Evolutionary conservation across 345 rosid species (phyloP), one percentile per base, ranked within the genome.

Genomic region (Pistacia integerrima): DNA sequence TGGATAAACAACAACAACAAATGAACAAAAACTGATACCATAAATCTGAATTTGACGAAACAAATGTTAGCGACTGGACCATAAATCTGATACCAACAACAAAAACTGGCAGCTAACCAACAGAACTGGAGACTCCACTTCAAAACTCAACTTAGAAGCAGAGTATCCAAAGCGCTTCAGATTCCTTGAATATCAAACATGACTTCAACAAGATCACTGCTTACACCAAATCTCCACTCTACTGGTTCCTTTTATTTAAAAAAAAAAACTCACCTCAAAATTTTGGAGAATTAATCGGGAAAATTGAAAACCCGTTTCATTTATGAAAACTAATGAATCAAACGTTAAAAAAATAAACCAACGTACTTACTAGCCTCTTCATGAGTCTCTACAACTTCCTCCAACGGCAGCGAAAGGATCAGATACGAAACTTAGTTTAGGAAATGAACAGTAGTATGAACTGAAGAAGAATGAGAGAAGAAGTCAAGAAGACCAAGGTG

Each of bases 361-460:
- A 73, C 68, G 68, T 73, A 73, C 76, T 61, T 73, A 73, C 76
- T 73, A 73, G 67, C 76, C 59, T 48, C 76, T 73, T 73, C 76
- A 73, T 73, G 58, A 62, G 67, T 61, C 44, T 28, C 44, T 35
- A 5, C 58, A 14, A 28, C 13, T 25, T 72, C 64, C 52, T 71
- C 56, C 33, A 44, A 71, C 64, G n/a, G 12, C 51, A 59, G 36
- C 59, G 12, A 41, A 8, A 44, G 4, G 36, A 30, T n/a, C 36
- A 28, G 72, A 17, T 18, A 68, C 20, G 2, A 25, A 25, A 51
- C 4, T 13, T 8, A 33, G 22, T 35, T 30, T 54, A 38, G 8
- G 35, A 67, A 18, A 36, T 3, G 10, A 67, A 16, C 57, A 54
- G 57, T 16, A 44, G 25, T 25, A 18, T 73, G 46, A 46, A 60